Evolutionary conservation across 2,329 filamentous ascomycete species (phyloP).

Genomic region (Ophiocordyceps camponoti-leonardi): DNA sequence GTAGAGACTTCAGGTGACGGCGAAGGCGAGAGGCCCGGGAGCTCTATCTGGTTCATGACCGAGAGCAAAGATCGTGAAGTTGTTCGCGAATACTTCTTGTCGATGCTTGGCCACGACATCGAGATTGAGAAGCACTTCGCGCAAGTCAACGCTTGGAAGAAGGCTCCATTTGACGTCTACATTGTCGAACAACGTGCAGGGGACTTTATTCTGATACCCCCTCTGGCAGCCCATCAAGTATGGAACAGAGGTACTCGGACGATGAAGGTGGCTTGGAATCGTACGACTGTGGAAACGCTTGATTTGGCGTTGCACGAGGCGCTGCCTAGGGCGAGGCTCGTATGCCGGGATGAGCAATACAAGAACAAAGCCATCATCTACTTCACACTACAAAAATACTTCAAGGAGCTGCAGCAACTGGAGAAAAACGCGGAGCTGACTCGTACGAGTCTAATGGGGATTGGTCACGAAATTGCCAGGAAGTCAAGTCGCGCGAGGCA

Average conservation of each 20-base stretch:
- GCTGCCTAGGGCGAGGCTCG: conserved; percentile 71
- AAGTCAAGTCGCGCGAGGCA: conserved; percentile 38
- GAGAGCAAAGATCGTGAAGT: conserved; percentile 82
- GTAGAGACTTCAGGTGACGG: conserved; percentile 67
- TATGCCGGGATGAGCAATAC: conserved; percentile 95
- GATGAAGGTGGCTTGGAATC: conserved; percentile 96
- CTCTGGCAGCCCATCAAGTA: conserved; percentile 87
- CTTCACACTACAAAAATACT: conserved; percentile 70
- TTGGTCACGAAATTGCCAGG: conserved; percentile 27
- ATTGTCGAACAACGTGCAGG: conserved; percentile 80
- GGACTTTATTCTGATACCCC: conserved; percentile 86
- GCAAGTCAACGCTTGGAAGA: conserved; percentile 88
- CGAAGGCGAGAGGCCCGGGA: conserved; percentile 65
- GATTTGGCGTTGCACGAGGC: conserved; percentile 76
- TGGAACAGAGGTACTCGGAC: conserved; percentile 95
- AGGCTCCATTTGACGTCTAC: conserved; percentile 83
- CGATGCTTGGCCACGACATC: conserved; percentile 85
- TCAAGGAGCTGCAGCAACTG: conserved; percentile 36
- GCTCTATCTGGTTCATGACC: conserved; percentile 98
- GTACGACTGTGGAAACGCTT: conserved; percentile 81
- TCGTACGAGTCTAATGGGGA: conserved; percentile 27
- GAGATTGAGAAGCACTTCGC: conserved; percentile 96
- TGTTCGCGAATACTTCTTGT: conserved; percentile 86
- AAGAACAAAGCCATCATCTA: conserved; percentile 96
- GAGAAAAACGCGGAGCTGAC: conserved; percentile 30